Base-by-base conservation (phyloP, 2,329 filamentous ascomycete species). In the Monosporascus sp. region DNA sequence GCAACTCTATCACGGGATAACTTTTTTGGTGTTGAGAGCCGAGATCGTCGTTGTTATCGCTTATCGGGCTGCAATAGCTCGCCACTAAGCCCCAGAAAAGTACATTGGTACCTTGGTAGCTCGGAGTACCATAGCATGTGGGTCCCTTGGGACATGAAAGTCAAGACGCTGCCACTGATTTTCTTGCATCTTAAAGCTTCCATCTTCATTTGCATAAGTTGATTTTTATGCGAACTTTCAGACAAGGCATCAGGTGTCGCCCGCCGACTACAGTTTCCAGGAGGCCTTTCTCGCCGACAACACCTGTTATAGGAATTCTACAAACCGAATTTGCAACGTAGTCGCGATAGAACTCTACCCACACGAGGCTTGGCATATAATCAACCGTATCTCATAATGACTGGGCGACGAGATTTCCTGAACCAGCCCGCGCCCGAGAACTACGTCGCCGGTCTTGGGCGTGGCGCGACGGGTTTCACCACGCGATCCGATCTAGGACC, bases 391-490 rank as follows among this genome's bases (percentile, higher is more conserved):
- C 47, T 8, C 56, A 72, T 57, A n/a, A 82, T 82, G 79, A 72
- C 79, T 48, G 74, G 71, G 64, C 87, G 90, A 76, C 81, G 82
- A 66, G 91, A 97, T 72, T 97, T 97, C 66, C 74, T 97, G 55
- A 92, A 82, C 72, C 91, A 96, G 72, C 86, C 88, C 57, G 88
- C 88, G 51, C 88, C 88, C 14, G 88, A 91, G 64, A 93, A 92
- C 71, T 93, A 93, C 67, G 93, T 99, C 58, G 94, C 94, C 59
- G 94, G 94, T 82, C 85, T 99, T 58, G 94, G 94, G 73, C 89
- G 95, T 80, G 94, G 94, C 74, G 95, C 95, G 22, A 99, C 94
- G 7, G 94, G 95, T 55, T 99, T 99, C 75, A 97, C 94, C 17
- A 99, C 94, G 41, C 85, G 95, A 65, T 97, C 93, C 53, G 94